Base-by-base conservation (phyloP, 768 basidiomycete species). In the Mycena vulgaris region DNA sequence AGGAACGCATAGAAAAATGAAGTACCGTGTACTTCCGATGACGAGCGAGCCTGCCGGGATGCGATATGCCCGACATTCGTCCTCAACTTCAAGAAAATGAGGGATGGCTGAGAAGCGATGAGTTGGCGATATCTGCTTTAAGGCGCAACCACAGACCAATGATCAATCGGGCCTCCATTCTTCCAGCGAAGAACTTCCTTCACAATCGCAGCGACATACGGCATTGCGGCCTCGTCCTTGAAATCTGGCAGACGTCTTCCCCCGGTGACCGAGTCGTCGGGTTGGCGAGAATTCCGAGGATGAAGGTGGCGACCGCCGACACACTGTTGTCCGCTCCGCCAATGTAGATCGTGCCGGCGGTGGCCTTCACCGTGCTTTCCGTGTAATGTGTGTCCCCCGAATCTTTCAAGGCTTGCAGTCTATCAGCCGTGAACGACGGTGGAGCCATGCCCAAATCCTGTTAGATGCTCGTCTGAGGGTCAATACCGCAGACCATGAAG, bases 321-420 rank as follows among this genome's bases (percentile, higher is more conserved):
- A 51, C 49, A 17, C 66, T 63, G 5, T 75, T 68, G 19, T 71
- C 63, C 11, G 77, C 72, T 3, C 70, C 61, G 4, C 55, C 66
- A 25, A 51, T 23, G 47, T 19, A 66, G 31, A 66, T 57, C 11
- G 56, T 57, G 3, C 53, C 63, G 4, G 63, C 56, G 3, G 57
- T 31, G 7, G n/a, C 35, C 21, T 23, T 16, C 3, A 66, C n/a
- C 11, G 35, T 58, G 47, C 4, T 17, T 11, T 59, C 56, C 27
- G 48, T 23, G 48, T 49, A 66, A 39, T 49, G 59, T 2, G 25
- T 13, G 14, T 21, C 16, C n/a, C 31, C 33, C 23, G 21, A 8
- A 6, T 25, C 47, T 10, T 56, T 35, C 47, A 67, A 23, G 19
- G 33, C 30, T 5, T 49, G 10, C 8, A 69, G 31, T 9, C 52